Base-by-base conservation (phyloP, 805 yeast species). In the Cyberlindnera saturnus region DNA sequence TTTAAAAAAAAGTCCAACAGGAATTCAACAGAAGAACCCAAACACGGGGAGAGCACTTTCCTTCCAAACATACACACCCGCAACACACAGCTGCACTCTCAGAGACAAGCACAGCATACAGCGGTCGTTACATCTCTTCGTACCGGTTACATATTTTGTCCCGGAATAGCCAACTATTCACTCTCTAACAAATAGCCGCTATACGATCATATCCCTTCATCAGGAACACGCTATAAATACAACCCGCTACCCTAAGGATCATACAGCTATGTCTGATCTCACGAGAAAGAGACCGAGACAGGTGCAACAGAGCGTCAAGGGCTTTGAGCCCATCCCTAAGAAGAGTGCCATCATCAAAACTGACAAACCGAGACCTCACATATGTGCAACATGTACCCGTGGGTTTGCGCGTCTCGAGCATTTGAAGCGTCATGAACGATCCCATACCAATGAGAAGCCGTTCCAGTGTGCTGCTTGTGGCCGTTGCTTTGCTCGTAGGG, bases 391-490 rank as follows among this genome's bases (percentile, higher is more conserved):
- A 5, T 93, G 99, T 61, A 87, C 97, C 1, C 73, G 99, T 47
- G 96, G 96, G 3, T 93, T 93, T 74, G 99, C 97, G 2, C 75
- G 99, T 42, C 72, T 87, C 39, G 99, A 91, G 64, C 99, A 91
- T 64, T 72, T 93, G 57, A 89, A 86, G 63, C 80, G 99, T 45
- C 99, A 91, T 60, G 95, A 89, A 55, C 70, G 97, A 34, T 82
- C 95, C 0, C 99, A 91, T 62, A 91, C 99, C 9, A 87, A 90
- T 61, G 97, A 90, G 64, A 89, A 89, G 61, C 98, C 98, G 1
- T 91, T 84, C 66, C 93, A 87, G 60, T 91, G 99, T 66, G 95
- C 95, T 2, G 90, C 90, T 8, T 91, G 98, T 64, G 97, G 96
- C 30, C 79, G 98, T 39, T 86, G 96, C 59, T 91, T 93, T 67